Base-by-base conservation (phyloP, 2,329 filamentous ascomycete genomes). In the Reticulascus tulasneorum region DNA sequence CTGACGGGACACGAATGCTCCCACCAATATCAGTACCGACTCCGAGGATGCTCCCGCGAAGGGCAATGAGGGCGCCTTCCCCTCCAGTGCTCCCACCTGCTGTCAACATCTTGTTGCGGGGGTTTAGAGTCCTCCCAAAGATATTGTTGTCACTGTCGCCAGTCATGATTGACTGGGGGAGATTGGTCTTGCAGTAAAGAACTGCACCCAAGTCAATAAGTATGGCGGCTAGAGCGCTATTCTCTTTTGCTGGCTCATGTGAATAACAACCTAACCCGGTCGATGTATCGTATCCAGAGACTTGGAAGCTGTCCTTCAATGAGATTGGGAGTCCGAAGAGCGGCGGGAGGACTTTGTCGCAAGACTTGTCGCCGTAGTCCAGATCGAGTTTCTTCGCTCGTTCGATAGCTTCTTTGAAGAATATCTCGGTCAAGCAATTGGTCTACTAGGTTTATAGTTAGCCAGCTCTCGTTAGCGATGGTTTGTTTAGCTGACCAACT, bases 121-220 rank as follows among this genome's bases (percentile, higher is more conserved):
- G 82, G 48, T 84, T 85, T 4, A 83, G 59, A 0, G 75, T 77
- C 22, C 75, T 68, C 2, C 79, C 80, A 38, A 74, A 79, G 15
- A 83, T 56, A 28, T 28, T 28, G 48, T 80, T 83, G 25, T 71
- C 67, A 4, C 69, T 75, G 50, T 84, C 81, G 23, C 80, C 52
- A 12, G 67, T 64, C 54, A 67, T 67, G 30, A 79, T 59, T 0
- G 66, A 71, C 47, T 79, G 75, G 1, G 82, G 81, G 6, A 84
- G 70, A 37, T 83, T 86, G 1, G 83, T 86, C 54, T 86, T 84
- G 40, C 76, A 74, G 49, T 82, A 79, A 29, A 79, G 64, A 2
- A 84, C 67, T 2, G 80, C 82, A 2, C 82, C 82, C 0, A 77
- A 63, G 12, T 61, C 62, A 23, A 72, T 61, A 9, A 85, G 58